Percentiles rank a stretch among this genome's conserved stretches.
Evolutionary conservation across 73 alveolate species (phyloP).

Genomic region (Stentor coeruleus): DNA sequence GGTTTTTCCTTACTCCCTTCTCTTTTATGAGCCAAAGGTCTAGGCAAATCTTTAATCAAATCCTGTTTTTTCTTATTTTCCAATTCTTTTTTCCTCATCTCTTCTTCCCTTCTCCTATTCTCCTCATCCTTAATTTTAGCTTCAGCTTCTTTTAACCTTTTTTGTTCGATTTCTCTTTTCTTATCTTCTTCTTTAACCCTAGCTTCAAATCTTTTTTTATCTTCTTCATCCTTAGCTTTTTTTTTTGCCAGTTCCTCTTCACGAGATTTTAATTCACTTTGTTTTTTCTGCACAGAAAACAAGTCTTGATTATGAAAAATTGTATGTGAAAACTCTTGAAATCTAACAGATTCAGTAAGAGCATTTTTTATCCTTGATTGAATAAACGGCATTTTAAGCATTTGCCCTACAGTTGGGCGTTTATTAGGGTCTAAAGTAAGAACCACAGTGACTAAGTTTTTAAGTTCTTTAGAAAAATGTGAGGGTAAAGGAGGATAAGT

Average conservation of each 20-base stretch:
- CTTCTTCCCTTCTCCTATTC: neutral
- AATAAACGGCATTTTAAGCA: constrained; percentile 4
- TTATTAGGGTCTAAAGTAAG: constrained; percentile 8
- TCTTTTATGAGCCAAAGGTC: neutral
- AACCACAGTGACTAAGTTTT: neutral
- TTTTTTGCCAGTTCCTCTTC: constrained; percentile 2
- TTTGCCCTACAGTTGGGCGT: constrained; percentile 17
- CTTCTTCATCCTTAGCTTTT: neutral
- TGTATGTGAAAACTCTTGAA: constrained; percentile 26
- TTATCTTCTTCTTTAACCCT: neutral
- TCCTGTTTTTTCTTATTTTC: neutral
- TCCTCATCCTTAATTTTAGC: neutral
- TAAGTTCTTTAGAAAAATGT: constrained; percentile 60
- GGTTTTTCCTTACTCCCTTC: neutral
- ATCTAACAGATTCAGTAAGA: constrained; percentile 9
- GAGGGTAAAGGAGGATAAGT: constrained; percentile 59
- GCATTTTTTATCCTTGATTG: neutral
- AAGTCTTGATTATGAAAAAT: constrained; percentile 28
- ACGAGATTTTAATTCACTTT: neutral
- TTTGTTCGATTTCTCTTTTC: neutral
- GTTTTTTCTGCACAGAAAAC: constrained; percentile 13
- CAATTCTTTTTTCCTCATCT: neutral
- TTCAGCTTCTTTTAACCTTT: constrained; percentile 1
- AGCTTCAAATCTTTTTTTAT: neutral
- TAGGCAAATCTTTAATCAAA: too few relatives aligned